phyloP scores from a whole-genome alignment of 1,139 yeast genomes.

The Candida neerlandica region DNA sequence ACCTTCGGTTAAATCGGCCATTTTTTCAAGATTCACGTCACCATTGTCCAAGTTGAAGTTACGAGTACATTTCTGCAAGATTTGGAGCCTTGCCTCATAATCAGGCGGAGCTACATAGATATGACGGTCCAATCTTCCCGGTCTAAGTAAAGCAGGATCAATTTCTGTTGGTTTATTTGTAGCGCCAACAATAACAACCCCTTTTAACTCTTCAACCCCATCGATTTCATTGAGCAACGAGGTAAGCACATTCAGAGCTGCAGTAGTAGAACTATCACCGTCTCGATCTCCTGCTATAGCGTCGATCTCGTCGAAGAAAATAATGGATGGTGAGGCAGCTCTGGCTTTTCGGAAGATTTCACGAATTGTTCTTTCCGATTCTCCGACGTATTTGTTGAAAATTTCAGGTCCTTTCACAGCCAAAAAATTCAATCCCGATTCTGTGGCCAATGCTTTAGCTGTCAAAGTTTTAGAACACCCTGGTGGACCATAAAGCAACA shows the following conservation, averaged over 20 bases:
- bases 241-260: constrained; percentile 84
- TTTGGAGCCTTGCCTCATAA: constrained; percentile 71
- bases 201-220: constrained; percentile 92
- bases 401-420: constrained; percentile 97
- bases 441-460: constrained; percentile 94
- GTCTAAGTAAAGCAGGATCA: constrained; percentile 88
- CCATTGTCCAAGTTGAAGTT: constrained; percentile 53
- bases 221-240: constrained; percentile 91
- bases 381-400: constrained; percentile 93
- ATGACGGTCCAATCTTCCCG: constrained; percentile 92
- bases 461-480: constrained; percentile 95
- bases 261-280: constrained; percentile 60
- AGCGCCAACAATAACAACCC: constrained; percentile 92
- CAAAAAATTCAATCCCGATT: constrained; percentile 86
- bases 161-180: constrained; percentile 93
- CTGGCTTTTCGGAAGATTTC: constrained; percentile 91
- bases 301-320: constrained; percentile 94
- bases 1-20: constrained; percentile 78
- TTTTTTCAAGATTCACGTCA: constrained; percentile 43
- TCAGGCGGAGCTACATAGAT: constrained; percentile 94
- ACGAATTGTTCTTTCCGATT: constrained; percentile 84
- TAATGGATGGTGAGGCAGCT: constrained; percentile 89
- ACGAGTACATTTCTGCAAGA: constrained; percentile 65
- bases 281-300: constrained; percentile 81
- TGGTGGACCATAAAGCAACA: constrained; percentile 90